phyloP scores from a whole-genome alignment of 441 rosid genomes.

The Pelargonium australe region DNA sequence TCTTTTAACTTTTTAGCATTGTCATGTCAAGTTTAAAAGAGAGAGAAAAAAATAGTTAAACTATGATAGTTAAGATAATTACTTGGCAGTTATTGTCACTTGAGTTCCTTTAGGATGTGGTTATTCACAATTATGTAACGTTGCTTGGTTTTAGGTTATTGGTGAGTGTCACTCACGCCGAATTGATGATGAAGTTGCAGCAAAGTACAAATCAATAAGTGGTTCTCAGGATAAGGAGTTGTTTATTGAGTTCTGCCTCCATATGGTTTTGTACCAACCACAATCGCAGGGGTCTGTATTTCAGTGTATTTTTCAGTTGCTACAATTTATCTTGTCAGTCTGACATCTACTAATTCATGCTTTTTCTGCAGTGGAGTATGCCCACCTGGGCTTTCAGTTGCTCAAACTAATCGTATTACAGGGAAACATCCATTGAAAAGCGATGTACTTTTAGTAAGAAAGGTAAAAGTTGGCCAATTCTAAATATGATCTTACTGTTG shows the following conservation, averaged over 20 bases:
- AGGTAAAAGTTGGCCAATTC: conserved; percentile 39
- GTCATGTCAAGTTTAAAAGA: no score
- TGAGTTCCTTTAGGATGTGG: no score
- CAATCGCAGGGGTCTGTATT: conserved; percentile 61
- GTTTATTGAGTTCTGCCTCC: conserved; percentile 80
- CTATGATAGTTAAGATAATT: no score
- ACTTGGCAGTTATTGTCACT: no score
- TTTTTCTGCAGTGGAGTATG: conserved; percentile 63
- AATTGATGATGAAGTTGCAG: conserved; percentile 56
- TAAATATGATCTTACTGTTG: conserved; percentile 12
- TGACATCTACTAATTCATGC: conserved; percentile 19
- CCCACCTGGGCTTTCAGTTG: conserved; percentile 79
- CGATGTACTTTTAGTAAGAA: conserved; percentile 62
- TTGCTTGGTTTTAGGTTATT: conserved; percentile 53
- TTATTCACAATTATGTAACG: conserved; percentile 1
- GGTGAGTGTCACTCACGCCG: conserved; percentile 78
- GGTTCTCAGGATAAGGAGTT: conserved; percentile 53
- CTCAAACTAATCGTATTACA: conserved; percentile 59
- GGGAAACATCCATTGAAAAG: conserved; percentile 67
- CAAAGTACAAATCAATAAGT: conserved; percentile 49
- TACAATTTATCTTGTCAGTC: conserved; percentile 7
- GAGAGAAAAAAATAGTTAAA: no score
- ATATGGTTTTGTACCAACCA: conserved; percentile 62
- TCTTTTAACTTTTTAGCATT: no score
- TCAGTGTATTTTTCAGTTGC: conserved; percentile 12